These are phyloP conservation scores for Dryas integrifolia DNA, from an alignment of 331 rosid genomes.

Conservation along the genomic window DNA sequence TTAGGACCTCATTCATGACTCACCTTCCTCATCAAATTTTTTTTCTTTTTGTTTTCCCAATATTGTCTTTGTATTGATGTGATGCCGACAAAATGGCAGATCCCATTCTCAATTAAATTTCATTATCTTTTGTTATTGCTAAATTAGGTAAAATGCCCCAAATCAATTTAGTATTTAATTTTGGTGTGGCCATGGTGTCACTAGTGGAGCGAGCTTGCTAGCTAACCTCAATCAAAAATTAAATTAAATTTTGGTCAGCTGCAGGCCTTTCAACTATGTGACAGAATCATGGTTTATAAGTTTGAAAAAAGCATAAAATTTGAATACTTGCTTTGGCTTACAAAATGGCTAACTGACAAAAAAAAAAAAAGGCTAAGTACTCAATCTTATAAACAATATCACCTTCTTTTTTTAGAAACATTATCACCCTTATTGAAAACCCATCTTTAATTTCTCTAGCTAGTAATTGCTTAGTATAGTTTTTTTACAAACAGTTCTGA, in stretches of 20 bases:
- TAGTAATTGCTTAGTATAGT: no score
- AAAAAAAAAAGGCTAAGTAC: no score
- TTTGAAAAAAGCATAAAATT: not conserved
- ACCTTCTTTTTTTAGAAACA: no score
- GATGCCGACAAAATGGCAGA: slow-evolving; percentile 6
- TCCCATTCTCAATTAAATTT: slow-evolving; percentile 3
- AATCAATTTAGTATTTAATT: not conserved
- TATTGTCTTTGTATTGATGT: not conserved
- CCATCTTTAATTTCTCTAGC: no score
- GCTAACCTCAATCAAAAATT: not conserved
- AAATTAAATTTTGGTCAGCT: not conserved
- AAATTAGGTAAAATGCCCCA: slow-evolving; percentile 21
- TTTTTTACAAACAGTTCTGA: no score
- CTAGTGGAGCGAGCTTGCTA: slow-evolving; percentile 4
- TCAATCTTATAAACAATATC: no score
- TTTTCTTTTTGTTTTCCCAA: not conserved
- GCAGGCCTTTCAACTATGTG: not conserved
- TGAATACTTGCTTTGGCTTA: no score
- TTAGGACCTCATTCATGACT: slow-evolving; percentile 45
- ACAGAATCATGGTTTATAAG: not conserved
- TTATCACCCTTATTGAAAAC: no score
- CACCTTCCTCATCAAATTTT: not conserved
- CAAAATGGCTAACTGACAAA: no score
- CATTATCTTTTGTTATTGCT: slow-evolving; percentile 25
- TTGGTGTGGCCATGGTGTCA: slow-evolving; percentile 9